phyloP scores from a whole-genome alignment of 352 stramenopile species.

The Pythium aristosporum region DNA sequence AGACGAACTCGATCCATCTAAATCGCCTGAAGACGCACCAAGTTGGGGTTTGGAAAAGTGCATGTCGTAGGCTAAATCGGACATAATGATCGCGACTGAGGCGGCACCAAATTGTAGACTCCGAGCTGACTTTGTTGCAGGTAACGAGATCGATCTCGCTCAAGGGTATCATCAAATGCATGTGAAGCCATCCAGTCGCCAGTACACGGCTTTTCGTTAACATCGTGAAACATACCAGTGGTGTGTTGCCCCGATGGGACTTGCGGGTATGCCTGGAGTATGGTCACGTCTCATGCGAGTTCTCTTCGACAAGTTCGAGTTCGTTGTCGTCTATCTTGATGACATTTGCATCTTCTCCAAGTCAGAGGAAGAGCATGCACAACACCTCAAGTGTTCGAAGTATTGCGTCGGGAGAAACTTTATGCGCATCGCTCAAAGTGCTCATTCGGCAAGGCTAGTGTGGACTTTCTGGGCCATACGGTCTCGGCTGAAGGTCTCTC shows the following conservation, averaged over 20 bases:
- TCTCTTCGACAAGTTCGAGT: slow-evolving; percentile 32
- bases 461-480: slow-evolving; percentile 33
- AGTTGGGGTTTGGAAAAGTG: too few relatives aligned
- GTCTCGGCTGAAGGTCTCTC: slow-evolving; percentile 20
- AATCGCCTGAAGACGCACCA: too few relatives aligned
- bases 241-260: slow-evolving; percentile 42
- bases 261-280: slow-evolving; percentile 38
- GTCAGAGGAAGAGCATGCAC: slow-evolving; percentile 26
- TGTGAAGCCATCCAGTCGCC: neutral
- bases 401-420: slow-evolving; percentile 23
- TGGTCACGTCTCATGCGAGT: slow-evolving; percentile 40
- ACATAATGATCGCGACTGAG: too few relatives aligned
- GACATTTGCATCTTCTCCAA: slow-evolving; percentile 39
- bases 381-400: slow-evolving; percentile 23
- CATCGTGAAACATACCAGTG: slow-evolving; percentile 39
- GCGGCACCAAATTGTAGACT: too few relatives aligned
- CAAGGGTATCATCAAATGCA: slow-evolving; percentile 40
- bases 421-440: slow-evolving; percentile 29
- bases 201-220: slow-evolving; percentile 39
- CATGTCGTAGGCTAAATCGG: too few relatives aligned
- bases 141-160: slow-evolving; percentile 31
- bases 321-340: slow-evolving; percentile 40
- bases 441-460: slow-evolving; percentile 18
- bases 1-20: too few relatives aligned
- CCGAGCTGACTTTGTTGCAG: too few relatives aligned